Conservation (phyloP, 2,329 filamentous ascomycete species). For the Fusarium sp. region DNA sequence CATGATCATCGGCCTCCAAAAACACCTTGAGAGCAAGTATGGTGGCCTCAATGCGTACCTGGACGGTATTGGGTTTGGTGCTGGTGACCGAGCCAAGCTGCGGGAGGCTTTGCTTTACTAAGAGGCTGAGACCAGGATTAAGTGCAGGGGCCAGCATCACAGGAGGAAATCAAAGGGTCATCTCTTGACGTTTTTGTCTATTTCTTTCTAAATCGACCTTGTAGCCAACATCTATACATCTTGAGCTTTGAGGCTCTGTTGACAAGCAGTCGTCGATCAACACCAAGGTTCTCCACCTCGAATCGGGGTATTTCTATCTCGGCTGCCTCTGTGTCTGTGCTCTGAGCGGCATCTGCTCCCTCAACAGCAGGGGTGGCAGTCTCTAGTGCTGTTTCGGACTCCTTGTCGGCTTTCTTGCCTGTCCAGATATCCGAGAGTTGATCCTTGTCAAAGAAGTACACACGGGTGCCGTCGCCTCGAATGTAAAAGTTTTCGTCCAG, state of each 20-base stretch:
- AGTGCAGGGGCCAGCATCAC: not conserved
- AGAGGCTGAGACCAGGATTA: not conserved
- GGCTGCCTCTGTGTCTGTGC: constrained; percentile 30
- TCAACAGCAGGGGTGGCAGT: constrained; percentile 7
- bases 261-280: constrained; percentile 89
- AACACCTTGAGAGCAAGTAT: constrained; percentile 70
- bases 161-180: not conserved
- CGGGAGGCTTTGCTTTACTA: constrained; percentile 58
- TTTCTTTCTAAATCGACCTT: constrained; percentile 82
- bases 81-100: constrained; percentile 56
- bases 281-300: constrained; percentile 80
- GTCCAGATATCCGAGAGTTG: constrained; percentile 86
- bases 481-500: constrained; percentile 98
- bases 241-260: constrained; percentile 92
- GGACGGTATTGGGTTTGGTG: constrained; percentile 68
- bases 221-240: constrained; percentile 99
- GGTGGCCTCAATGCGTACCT: constrained; percentile 77
- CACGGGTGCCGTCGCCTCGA: constrained; percentile 91
- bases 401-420: constrained; percentile 51
- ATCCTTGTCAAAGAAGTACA: constrained; percentile 95
- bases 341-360: constrained; percentile 5
- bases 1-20: constrained; percentile 70
- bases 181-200: constrained; percentile 50
- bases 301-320: constrained; percentile 60
- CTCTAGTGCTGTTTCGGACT: constrained; percentile 16